These are phyloP conservation scores for Pisolithus orientalis DNA, from an alignment of 768 basidiomycete species.

Conservation along the genomic window DNA sequence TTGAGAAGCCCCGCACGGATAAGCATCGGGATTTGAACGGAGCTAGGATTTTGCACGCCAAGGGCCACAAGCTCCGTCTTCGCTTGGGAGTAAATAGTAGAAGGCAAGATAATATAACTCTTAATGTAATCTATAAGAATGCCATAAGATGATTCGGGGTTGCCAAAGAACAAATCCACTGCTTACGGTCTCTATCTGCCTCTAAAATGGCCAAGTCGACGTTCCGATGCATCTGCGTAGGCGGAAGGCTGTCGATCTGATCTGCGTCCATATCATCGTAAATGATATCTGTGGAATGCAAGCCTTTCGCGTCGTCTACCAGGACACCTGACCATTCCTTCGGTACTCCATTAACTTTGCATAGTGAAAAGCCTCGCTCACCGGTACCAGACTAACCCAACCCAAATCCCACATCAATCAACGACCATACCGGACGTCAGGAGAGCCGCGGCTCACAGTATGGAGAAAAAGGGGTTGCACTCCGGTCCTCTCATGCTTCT, in stretches of 20 bases:
- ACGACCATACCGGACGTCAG: not conserved
- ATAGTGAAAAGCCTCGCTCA: constrained; percentile 8
- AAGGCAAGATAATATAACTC: constrained; percentile 44
- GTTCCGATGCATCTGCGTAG: constrained; percentile 40
- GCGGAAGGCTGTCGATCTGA: constrained; percentile 40
- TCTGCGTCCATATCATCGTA: constrained; percentile 45
- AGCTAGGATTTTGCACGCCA: constrained; percentile 16
- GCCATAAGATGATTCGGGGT: not conserved
- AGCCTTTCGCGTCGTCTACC: constrained; percentile 40
- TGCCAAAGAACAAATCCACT: not conserved
- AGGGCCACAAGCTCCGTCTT: constrained; percentile 11
- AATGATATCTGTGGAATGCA: constrained; percentile 28
- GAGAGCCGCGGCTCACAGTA: constrained; percentile 39
- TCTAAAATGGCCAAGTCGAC: constrained; percentile 42
- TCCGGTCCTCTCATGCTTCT: constrained; percentile 35
- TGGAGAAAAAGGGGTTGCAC: constrained; percentile 49
- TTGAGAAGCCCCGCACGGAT: constrained; percentile 16
- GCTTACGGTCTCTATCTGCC: constrained; percentile 44
- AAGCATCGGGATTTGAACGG: constrained; percentile 21
- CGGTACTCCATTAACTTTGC: too few species aligned
- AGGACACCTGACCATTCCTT: constrained; percentile 30
- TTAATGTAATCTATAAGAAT: constrained; percentile 36
- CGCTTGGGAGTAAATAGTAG: constrained; percentile 22
- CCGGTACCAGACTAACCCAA: constrained; percentile 44
- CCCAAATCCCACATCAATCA: not conserved